Evolutionary conservation across 352 stramenopile genomes (phyloP).

Genomic region (Globisporangium polare): DNA sequence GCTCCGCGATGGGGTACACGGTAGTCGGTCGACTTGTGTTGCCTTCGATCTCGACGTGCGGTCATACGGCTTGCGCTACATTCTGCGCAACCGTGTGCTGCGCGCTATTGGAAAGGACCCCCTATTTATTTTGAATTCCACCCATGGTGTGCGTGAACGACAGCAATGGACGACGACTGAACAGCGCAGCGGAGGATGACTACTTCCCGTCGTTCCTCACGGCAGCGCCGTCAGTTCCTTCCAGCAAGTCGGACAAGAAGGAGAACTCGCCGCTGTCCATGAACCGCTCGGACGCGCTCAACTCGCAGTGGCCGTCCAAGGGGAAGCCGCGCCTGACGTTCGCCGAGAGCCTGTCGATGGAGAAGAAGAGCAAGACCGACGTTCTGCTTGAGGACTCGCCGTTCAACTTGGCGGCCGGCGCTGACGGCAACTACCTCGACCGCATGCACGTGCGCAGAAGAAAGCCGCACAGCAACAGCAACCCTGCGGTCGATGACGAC

Average conservation of each 20-base stretch:
- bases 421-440: constrained; percentile 34
- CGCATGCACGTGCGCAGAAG: constrained; percentile 43
- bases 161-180: constrained; percentile 18
- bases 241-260: constrained; percentile 42
- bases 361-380: constrained; percentile 39
- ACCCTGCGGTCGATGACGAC: constrained; percentile 6
- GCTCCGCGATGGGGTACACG: not conserved
- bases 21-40: not conserved
- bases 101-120: not conserved
- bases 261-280: constrained; percentile 36
- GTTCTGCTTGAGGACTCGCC: constrained; percentile 49
- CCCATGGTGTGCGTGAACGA: not conserved
- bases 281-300: constrained; percentile 22
- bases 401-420: constrained; percentile 39
- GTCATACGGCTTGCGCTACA: too few relatives aligned
- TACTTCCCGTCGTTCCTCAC: constrained; percentile 77
- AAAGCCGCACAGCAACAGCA: constrained; percentile 26
- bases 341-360: constrained; percentile 69
- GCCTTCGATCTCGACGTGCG: too few relatives aligned
- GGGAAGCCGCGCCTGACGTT: constrained; percentile 52
- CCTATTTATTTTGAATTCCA: not conserved
- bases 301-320: constrained; percentile 19
- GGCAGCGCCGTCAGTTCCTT: constrained; percentile 37
- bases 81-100: not conserved
- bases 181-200: constrained; percentile 49